Evolutionary conservation across 257 asterid species (phyloP).

Genomic region (Gentiana dahurica): DNA sequence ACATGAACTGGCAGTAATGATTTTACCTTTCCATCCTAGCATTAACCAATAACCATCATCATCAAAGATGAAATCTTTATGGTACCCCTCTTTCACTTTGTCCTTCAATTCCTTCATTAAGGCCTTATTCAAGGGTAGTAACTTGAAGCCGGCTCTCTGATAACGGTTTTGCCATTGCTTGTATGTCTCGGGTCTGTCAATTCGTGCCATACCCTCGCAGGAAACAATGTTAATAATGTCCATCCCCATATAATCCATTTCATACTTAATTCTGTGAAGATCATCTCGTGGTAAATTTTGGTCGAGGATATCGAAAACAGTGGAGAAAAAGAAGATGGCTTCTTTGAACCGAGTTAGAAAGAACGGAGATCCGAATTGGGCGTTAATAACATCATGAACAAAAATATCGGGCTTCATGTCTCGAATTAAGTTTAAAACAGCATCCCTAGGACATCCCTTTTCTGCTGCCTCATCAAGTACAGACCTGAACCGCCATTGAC

Average conservation of each 20-base stretch:
- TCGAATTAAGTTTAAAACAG: constrained; percentile 12
- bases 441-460: constrained; percentile 10
- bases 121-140: too few relatives aligned
- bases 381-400: constrained; percentile 1
- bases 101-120: too few relatives aligned
- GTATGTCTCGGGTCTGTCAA: constrained; percentile 18
- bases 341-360: constrained; percentile 13
- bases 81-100: too few relatives aligned
- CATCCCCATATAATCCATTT: constrained; percentile 1
- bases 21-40: too few relatives aligned
- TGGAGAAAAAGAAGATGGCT: constrained; percentile 6
- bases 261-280: constrained; percentile 5
- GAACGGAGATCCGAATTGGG: constrained; percentile 2
- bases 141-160: too few relatives aligned
- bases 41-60: too few relatives aligned
- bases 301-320: constrained; percentile 9
- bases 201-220: constrained; percentile 12
- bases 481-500: constrained; percentile 2
- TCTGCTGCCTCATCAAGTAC: constrained; percentile 11
- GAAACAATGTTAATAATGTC: constrained; percentile 14
- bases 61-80: too few relatives aligned
- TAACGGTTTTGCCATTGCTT: constrained; percentile 1
- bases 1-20: too few relatives aligned
- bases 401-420: constrained; percentile 12
- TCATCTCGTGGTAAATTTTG: neutral